These are phyloP conservation scores for Cinnamomum micranthum DNA, from an alignment of 164 flowering plant genomes.

Conservation along the genomic window DNA sequence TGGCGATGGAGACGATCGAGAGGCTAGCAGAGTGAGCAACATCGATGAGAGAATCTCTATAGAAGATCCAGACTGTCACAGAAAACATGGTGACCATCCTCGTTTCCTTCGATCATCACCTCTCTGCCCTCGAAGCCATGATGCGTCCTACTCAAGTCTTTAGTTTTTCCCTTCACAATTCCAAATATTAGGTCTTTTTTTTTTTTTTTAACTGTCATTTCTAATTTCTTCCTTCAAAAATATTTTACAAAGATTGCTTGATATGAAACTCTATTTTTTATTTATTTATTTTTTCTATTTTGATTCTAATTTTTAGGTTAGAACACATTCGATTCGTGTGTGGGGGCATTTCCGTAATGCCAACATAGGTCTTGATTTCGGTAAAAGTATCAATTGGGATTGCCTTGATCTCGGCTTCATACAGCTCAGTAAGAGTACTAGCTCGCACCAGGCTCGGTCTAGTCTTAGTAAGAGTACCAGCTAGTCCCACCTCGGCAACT, in stretches of 20 bases:
- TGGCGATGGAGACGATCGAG: constrained; percentile 7
- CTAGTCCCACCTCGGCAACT: no score
- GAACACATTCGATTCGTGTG: constrained; percentile 79
- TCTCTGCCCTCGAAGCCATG: constrained; percentile 91
- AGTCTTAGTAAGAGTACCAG: no score
- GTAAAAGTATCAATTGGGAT: no score
- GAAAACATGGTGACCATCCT: constrained; percentile 80
- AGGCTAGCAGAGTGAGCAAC: constrained; percentile 50
- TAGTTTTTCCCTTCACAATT: neutral
- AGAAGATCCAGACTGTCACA: constrained; percentile 80
- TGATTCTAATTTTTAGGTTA: constrained; percentile 34
- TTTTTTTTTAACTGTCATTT: no score
- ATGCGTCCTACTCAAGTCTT: constrained; percentile 92
- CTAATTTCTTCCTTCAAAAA: no score
- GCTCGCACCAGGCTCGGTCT: no score
- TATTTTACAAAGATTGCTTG: neutral
- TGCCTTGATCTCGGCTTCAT: no score
- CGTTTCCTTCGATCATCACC: constrained; percentile 92
- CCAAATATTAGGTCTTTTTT: neutral
- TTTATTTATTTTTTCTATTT: neutral
- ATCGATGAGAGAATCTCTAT: constrained; percentile 65
- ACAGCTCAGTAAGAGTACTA: no score
- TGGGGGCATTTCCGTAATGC: no score
- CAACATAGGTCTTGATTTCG: no score
- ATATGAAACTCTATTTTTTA: neutral